A percentile compares a stretch with the other conserved stretches of the same genome.
These are phyloP conservation scores for Lodderomyces elongisporus DNA, from an alignment of 1,139 yeast species.

Conservation along the genomic window DNA sequence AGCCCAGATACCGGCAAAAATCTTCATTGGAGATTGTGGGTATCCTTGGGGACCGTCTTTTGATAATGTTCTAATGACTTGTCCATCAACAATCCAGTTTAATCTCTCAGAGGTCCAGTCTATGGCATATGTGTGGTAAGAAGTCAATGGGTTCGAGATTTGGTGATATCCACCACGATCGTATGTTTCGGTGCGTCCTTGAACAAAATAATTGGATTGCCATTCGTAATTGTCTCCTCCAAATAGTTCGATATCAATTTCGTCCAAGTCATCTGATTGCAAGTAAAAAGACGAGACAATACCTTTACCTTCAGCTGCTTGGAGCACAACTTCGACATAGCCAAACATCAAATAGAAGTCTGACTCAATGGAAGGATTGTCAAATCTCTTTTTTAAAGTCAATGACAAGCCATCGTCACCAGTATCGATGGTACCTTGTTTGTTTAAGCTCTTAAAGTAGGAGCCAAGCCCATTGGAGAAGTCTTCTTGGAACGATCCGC, in stretches of 20 bases:
- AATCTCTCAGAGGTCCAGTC: slow-evolving; percentile 71
- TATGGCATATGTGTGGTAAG: slow-evolving; percentile 69
- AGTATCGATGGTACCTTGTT: slow-evolving; percentile 19
- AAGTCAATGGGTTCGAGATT: slow-evolving; percentile 43
- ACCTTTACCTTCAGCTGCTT: slow-evolving; percentile 74
- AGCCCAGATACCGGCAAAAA: slow-evolving; percentile 72
- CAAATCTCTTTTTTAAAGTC: slow-evolving; percentile 55
- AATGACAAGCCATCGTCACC: slow-evolving; percentile 50
- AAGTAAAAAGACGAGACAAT: slow-evolving; percentile 74
- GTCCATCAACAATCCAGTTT: slow-evolving; percentile 61
- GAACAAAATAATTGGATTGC: slow-evolving; percentile 77
- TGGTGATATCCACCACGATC: slow-evolving; percentile 73
- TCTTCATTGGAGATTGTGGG: slow-evolving; percentile 76
- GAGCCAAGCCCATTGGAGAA: slow-evolving; percentile 39
- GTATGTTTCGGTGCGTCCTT: slow-evolving; percentile 72
- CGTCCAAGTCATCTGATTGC: slow-evolving; percentile 84
- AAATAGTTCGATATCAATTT: slow-evolving; percentile 79
- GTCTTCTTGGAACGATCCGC: slow-evolving; percentile 45
- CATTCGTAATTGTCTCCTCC: slow-evolving; percentile 71
- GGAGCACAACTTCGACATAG: slow-evolving; percentile 62
- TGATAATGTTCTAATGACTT: slow-evolving; percentile 51
- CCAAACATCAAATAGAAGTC: slow-evolving; percentile 86
- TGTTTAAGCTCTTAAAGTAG: slow-evolving; percentile 28
- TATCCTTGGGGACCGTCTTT: slow-evolving; percentile 54
- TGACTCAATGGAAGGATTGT: slow-evolving; percentile 72